Conservation (phyloP, 2,329 filamentous ascomycete species). For the Cladosporium sp. region DNA sequence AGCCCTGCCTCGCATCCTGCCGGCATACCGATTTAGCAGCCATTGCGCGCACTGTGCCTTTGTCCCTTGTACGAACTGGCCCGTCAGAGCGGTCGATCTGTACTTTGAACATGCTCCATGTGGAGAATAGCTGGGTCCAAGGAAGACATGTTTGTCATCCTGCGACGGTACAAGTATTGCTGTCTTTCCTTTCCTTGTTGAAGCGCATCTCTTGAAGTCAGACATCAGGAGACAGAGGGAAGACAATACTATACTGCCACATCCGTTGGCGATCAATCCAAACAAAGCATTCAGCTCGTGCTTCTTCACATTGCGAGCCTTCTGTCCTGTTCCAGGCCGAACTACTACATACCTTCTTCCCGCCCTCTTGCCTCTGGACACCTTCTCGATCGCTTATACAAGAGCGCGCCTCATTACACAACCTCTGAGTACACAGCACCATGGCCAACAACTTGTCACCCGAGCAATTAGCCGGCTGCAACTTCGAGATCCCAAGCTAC, state of each 20-base stretch:
- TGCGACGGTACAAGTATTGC: background rate
- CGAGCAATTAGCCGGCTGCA: slow-evolving; percentile 23
- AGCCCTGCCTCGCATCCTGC: background rate
- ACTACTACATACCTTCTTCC: background rate
- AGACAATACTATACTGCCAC: background rate
- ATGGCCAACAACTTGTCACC: slow-evolving; percentile 15
- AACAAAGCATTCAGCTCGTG: background rate
- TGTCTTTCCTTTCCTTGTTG: background rate
- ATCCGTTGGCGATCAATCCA: background rate
- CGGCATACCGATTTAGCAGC: background rate
- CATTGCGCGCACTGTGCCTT: background rate
- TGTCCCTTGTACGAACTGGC: background rate
- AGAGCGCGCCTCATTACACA: background rate
- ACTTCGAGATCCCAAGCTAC: slow-evolving; percentile 16
- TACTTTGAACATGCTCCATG: background rate
- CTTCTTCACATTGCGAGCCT: background rate
- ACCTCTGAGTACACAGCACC: background rate
- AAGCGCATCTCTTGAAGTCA: background rate
- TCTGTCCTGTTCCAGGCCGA: background rate
- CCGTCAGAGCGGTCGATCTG: background rate
- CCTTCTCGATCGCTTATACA: too few species aligned
- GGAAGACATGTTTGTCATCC: background rate
- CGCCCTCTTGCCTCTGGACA: too few species aligned
- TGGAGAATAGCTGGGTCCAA: background rate
- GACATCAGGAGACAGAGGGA: background rate